These are phyloP conservation scores for Solanum microdontum DNA, from an alignment of 257 asterid genomes.

Conservation along the genomic window DNA sequence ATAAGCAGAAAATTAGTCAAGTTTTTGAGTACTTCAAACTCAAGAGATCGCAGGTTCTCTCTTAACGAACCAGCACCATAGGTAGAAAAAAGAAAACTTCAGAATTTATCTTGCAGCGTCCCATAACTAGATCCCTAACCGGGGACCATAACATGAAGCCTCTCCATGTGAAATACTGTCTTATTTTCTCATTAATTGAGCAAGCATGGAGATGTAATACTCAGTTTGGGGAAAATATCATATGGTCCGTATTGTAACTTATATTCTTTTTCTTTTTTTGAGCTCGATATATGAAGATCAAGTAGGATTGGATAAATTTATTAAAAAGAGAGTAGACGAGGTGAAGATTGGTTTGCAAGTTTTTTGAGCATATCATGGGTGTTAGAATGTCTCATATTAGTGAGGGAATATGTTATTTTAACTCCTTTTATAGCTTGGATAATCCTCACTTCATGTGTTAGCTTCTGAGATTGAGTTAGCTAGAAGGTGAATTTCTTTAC, in stretches of 20 bases:
- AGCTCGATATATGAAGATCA: neutral
- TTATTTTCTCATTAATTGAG: neutral
- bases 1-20: no score
- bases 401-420: neutral
- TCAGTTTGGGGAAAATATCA: constrained; percentile 84
- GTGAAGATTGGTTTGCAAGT: neutral
- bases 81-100: no score
- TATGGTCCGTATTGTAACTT: constrained; percentile 37
- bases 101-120: no score
- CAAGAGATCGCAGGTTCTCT: no score
- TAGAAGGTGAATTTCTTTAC: neutral
- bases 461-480: neutral
- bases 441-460: neutral
- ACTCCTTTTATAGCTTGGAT: neutral
- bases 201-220: constrained; percentile 7
- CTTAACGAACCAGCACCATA: no score
- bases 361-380: neutral
- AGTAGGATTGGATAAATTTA: neutral
- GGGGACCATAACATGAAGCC: no score
- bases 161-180: constrained; percentile 16
- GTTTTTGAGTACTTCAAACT: no score
- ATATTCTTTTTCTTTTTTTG: neutral
- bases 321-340: neutral
- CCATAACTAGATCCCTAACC: no score
- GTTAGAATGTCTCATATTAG: neutral